phyloP scores from a whole-genome alignment of 2,329 filamentous ascomycete genomes.

The Onygenales sp. region DNA sequence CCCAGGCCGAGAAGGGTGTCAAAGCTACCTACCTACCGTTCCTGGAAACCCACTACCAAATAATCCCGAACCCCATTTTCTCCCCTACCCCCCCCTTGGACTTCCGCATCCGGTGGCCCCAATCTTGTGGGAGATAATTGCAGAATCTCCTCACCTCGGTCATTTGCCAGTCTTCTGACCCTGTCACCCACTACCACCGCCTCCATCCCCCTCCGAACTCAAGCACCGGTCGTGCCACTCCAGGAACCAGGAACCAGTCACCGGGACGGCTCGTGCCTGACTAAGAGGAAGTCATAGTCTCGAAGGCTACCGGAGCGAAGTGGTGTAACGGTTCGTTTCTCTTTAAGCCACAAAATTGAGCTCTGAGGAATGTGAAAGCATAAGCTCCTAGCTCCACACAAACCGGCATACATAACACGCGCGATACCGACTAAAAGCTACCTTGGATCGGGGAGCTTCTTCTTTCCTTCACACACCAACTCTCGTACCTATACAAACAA shows the following conservation, averaged over 20 bases:
- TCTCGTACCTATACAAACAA: neutral
- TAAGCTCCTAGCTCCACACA: neutral
- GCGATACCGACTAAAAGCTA: neutral
- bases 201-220: neutral
- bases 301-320: neutral
- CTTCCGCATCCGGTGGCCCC: neutral
- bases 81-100: neutral
- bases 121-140: neutral
- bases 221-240: constrained; percentile 1
- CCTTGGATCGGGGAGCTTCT: neutral
- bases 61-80: neutral
- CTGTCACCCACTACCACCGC: neutral
- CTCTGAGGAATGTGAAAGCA: constrained; percentile 2
- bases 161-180: neutral
- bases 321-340: constrained; percentile 3
- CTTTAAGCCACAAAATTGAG: neutral
- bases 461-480: neutral
- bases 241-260: constrained; percentile 1
- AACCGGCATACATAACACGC: constrained; percentile 1
- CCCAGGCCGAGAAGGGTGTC: neutral
- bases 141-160: neutral
- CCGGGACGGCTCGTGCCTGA: constrained; percentile 3
- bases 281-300: constrained; percentile 2
- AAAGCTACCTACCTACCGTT: neutral
- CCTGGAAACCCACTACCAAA: neutral